Percentiles rank a stretch among this genome's conserved stretches.
Evolutionary conservation across 768 basidiomycete genomes (phyloP).

Genomic region (Xanthoconium purpureum): DNA sequence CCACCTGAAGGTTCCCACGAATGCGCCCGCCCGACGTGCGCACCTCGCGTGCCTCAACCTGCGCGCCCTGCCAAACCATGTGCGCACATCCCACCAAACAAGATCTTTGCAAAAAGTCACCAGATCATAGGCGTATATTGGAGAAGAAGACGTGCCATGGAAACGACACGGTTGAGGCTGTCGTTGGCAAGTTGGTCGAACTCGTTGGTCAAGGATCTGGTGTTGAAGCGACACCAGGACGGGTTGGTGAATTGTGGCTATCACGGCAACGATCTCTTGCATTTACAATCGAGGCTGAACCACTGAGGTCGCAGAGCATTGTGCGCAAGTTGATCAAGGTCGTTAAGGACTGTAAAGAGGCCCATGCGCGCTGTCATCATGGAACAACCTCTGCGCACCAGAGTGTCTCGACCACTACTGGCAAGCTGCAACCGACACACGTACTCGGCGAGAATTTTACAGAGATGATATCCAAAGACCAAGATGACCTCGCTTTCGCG

Average conservation of each 20-base stretch:
- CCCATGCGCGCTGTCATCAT: slow-evolving; percentile 46
- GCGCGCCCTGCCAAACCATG: too few relatives aligned
- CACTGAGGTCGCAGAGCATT: slow-evolving; percentile 51
- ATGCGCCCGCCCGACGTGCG: too few relatives aligned
- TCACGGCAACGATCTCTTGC: neutral
- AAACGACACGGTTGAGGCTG: too few relatives aligned
- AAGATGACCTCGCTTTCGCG: slow-evolving; percentile 72
- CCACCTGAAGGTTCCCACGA: too few relatives aligned
- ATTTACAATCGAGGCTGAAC: slow-evolving; percentile 5
- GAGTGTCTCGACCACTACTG: slow-evolving; percentile 26
- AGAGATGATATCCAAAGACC: slow-evolving; percentile 45
- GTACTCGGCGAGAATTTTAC: slow-evolving; percentile 64
- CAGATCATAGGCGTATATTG: too few relatives aligned
- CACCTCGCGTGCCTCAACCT: too few relatives aligned
- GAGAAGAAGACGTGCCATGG: too few relatives aligned
- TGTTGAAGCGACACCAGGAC: slow-evolving; percentile 61
- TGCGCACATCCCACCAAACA: too few relatives aligned
- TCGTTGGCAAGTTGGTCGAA: slow-evolving; percentile 81
- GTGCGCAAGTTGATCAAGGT: slow-evolving; percentile 82
- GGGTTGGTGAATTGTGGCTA: slow-evolving; percentile 62
- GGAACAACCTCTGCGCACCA: slow-evolving; percentile 30
- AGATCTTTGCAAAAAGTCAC: too few relatives aligned
- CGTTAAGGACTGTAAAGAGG: slow-evolving; percentile 75
- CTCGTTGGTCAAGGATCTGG: slow-evolving; percentile 66
- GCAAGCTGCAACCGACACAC: slow-evolving; percentile 40